Conservation (phyloP, 805 yeast species). For the Clavispora asparagi region DNA sequence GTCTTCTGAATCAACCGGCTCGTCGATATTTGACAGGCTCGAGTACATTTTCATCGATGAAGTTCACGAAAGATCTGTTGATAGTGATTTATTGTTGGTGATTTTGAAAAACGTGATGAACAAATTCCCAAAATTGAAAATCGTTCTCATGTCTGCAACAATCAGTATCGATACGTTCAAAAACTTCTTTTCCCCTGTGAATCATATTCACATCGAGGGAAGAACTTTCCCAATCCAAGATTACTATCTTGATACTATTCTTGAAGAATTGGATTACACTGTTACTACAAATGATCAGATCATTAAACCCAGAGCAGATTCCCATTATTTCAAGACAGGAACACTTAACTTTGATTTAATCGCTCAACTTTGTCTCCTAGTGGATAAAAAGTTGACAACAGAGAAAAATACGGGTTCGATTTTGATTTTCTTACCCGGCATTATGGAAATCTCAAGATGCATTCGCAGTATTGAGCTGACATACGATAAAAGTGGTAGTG, state of each 20-base stretch:
- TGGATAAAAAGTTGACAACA: conserved; percentile 43
- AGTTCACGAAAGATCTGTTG: conserved; percentile 94
- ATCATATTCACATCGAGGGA: conserved; percentile 83
- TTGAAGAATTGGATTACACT: conserved; percentile 53
- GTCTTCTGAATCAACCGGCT: conserved; percentile 17
- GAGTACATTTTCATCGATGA: conserved; percentile 83
- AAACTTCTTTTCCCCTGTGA: conserved; percentile 53
- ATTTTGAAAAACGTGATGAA: conserved; percentile 59
- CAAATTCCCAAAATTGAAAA: conserved; percentile 50
- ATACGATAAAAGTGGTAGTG: conserved; percentile 9
- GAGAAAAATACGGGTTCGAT: conserved; percentile 62
- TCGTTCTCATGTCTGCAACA: conserved; percentile 92
- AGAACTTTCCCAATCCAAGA: conserved; percentile 90
- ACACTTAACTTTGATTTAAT: conserved; percentile 73
- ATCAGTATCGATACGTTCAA: conserved; percentile 67
- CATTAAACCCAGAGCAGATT: conserved; percentile 56
- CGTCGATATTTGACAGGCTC: conserved; percentile 45
- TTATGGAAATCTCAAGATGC: conserved; percentile 74
- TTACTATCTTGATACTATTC: conserved; percentile 61
- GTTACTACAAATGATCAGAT: conserved; percentile 36
- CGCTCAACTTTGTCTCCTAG: conserved; percentile 45
- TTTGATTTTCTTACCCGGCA: conserved; percentile 84
- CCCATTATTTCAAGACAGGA: conserved; percentile 60
- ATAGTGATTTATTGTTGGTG: conserved; percentile 78
- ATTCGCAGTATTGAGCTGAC: conserved; percentile 33